Base-by-base conservation (phyloP, 306 rosid genomes). In the Pueraria montana region DNA sequence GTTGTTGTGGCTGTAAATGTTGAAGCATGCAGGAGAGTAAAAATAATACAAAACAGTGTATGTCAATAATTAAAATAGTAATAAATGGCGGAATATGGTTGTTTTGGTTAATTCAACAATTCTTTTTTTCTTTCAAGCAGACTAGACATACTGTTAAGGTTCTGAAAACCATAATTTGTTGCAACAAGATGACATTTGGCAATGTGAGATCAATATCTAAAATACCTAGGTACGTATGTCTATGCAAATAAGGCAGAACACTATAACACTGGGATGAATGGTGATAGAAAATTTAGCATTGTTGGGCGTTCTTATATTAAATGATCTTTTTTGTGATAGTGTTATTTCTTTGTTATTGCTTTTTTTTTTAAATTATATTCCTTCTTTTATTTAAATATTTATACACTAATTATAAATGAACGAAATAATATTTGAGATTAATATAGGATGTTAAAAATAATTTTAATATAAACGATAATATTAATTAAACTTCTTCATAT, bases 1-100 rank as follows among this genome's bases (percentile, higher is more conserved):
- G 32, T 43, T 27, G 38, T 20, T 38, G 85, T 81, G 45, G 12
- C 40, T 55, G 38, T 67, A 42, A 49, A 50, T 49, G 77, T 72
- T 68, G 63, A 76, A 72, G 80, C 13, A 63, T 36, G 14, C 18
- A 7, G 40, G 55, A 21, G 66, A 45, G 10, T 78, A 52, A 86
- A 72, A 78, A 32, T 80, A 64, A 67, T 40, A 11, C 14, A 16
- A 45, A n/a, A 36, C 32, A 67, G 68, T 61, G 34, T 56, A 21
- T 77, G 23, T 80, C 58, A 50, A 30, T 6, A 67, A 69, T 2
- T 34, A 1, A 30, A 23, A 17, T 5, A 14, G 58, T 71, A 14
- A 40, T 59, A 36, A 26, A 40, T 63, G 21, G 24, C 16, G 11
- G 21, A 49, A 48, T 61, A 50, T 72, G 49, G 36, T 59, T 78